These are phyloP conservation scores for Babjeviella inositovora DNA, from an alignment of 805 yeast genomes.

Conservation along the genomic window DNA sequence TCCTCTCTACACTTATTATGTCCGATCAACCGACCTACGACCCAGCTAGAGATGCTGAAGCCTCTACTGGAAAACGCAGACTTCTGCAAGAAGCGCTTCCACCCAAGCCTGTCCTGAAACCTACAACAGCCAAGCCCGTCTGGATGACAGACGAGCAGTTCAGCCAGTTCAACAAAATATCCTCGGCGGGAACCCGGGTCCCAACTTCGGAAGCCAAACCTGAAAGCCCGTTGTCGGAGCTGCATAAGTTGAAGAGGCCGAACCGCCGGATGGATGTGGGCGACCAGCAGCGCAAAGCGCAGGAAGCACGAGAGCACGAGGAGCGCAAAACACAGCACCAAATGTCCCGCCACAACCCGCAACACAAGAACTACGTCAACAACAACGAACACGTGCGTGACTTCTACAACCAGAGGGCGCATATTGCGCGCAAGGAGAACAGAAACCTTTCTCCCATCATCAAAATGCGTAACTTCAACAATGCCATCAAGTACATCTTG, in stretches of 20 bases:
- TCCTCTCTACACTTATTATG: too few relatives aligned
- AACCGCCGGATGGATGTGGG: conserved; percentile 8
- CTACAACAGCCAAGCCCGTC: conserved; percentile 8
- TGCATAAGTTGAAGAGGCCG: conserved; percentile 8
- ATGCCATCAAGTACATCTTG: conserved; percentile 76
- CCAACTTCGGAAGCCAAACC: background rate
- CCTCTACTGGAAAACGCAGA: too few relatives aligned
- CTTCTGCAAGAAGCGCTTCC: too few relatives aligned
- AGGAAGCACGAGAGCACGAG: conserved; percentile 10
- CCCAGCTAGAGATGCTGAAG: too few relatives aligned
- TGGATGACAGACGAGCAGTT: conserved; percentile 15
- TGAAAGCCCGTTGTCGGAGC: background rate
- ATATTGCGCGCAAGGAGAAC: conserved; percentile 39
- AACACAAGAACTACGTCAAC: conserved; percentile 17
- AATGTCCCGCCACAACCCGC: conserved; percentile 5
- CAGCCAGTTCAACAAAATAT: conserved; percentile 6
- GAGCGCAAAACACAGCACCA: conserved; percentile 10
- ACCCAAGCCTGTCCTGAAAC: too few relatives aligned
- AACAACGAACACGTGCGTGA: conserved; percentile 58
- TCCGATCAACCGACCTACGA: too few relatives aligned
- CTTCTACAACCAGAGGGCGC: conserved; percentile 79
- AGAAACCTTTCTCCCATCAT: conserved; percentile 73
- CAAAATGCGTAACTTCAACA: conserved; percentile 78
- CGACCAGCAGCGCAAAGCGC: conserved; percentile 6
- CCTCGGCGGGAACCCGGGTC: conserved; percentile 1